phyloP scores from a whole-genome alignment of 2,329 filamentous ascomycete genomes.

The Alternaria atra region DNA sequence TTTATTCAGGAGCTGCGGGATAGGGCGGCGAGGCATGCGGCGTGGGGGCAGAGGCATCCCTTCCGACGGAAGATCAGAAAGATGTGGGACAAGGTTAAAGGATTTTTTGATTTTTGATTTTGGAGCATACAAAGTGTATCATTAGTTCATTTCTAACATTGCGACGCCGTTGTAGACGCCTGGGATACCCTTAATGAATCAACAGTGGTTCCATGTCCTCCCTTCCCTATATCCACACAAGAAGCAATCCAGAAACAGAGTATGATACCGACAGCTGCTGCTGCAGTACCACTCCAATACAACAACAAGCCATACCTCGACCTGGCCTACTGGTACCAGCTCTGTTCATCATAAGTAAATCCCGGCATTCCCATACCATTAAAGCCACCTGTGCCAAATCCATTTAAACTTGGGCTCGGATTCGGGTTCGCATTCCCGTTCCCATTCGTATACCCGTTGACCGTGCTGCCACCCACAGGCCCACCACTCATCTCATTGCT shows the following conservation, averaged over 20 bases:
- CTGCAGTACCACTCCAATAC: too few species aligned
- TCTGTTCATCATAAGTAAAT: slow-evolving; percentile 37
- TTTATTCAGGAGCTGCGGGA: neutral
- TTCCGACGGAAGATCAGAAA: neutral
- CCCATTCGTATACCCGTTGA: slow-evolving; percentile 21
- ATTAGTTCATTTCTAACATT: neutral
- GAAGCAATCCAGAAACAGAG: neutral
- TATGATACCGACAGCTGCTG: too few species aligned
- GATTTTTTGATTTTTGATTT: neutral
- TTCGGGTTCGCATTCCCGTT: slow-evolving; percentile 12
- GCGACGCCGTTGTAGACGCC: neutral
- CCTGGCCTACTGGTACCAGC: slow-evolving; percentile 31
- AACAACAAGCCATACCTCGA: neutral
- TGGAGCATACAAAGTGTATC: neutral
- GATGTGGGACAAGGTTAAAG: slow-evolving; percentile 1
- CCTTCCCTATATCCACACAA: neutral
- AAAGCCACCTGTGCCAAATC: slow-evolving; percentile 10
- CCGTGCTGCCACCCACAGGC: slow-evolving; percentile 22
- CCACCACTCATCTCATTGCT: slow-evolving; percentile 28
- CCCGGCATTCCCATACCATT: slow-evolving; percentile 28
- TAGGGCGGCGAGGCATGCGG: neutral
- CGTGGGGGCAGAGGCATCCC: neutral
- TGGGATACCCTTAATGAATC: neutral
- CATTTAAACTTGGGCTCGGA: slow-evolving; percentile 8
- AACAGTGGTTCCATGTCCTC: neutral